Conservation (phyloP, 805 yeast genomes). For the Wickerhamiella occidentalis region DNA sequence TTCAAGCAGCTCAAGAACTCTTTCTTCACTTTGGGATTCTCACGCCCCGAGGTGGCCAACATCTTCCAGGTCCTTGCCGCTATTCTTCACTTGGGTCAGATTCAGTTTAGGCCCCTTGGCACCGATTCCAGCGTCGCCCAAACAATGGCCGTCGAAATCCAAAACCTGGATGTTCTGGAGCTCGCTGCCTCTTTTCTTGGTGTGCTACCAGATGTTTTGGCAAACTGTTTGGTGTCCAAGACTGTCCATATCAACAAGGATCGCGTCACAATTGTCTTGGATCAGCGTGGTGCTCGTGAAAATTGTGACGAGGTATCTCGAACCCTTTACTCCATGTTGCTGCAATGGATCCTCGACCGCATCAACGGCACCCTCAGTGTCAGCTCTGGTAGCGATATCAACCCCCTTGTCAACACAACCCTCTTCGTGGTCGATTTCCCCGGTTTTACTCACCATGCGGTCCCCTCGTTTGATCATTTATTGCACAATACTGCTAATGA, state of each 20-base stretch:
- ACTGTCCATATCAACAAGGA: slow-evolving; percentile 29
- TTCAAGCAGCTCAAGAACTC: slow-evolving; percentile 39
- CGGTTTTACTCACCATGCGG: slow-evolving; percentile 28
- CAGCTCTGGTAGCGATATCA: slow-evolving; percentile 14
- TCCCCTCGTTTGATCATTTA: slow-evolving; percentile 30
- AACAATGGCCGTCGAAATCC: slow-evolving; percentile 29
- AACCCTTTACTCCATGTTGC: slow-evolving; percentile 30
- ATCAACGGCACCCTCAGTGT: slow-evolving; percentile 28
- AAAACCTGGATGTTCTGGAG: slow-evolving; percentile 27
- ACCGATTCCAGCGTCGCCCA: slow-evolving; percentile 28
- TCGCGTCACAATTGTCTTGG: slow-evolving; percentile 33
- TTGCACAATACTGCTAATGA: slow-evolving; percentile 35
- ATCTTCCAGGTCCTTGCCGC: slow-evolving; percentile 39
- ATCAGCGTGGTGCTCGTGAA: slow-evolving; percentile 31
- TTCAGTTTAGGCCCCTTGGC: slow-evolving; percentile 27
- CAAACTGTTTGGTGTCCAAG: slow-evolving; percentile 29
- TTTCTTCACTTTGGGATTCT: slow-evolving; percentile 38
- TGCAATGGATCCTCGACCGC: slow-evolving; percentile 31
- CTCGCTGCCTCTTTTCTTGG: slow-evolving; percentile 31
- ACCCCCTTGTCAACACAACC: slow-evolving; percentile 25
- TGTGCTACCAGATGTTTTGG: slow-evolving; percentile 29
- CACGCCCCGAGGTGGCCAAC: slow-evolving; percentile 35
- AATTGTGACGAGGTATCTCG: slow-evolving; percentile 34
- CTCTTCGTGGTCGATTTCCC: slow-evolving; percentile 33
- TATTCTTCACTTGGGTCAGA: slow-evolving; percentile 34